phyloP scores from a whole-genome alignment of 768 basidiomycete genomes.

The Sutorius australiensis region DNA sequence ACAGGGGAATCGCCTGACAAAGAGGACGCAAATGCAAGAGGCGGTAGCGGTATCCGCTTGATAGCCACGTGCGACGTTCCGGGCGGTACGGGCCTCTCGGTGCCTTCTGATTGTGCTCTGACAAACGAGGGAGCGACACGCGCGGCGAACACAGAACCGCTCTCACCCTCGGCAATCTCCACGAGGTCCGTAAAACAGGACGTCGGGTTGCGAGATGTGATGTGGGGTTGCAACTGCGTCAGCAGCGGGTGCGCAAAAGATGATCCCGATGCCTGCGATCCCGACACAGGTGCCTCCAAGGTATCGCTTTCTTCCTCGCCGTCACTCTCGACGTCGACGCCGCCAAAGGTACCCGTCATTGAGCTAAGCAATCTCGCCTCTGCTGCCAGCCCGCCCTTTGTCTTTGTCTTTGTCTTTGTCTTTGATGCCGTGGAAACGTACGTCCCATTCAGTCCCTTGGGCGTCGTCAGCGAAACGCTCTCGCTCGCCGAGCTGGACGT shows the following conservation, averaged over 20 bases:
- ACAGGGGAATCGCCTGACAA: slow-evolving; percentile 31
- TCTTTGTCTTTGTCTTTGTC: neutral
- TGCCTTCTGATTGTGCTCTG: neutral
- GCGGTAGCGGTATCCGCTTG: slow-evolving; percentile 62
- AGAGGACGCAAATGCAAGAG: slow-evolving; percentile 29
- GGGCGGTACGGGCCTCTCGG: slow-evolving; percentile 25
- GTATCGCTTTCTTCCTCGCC: slow-evolving; percentile 1
- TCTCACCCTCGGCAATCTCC: slow-evolving; percentile 83
- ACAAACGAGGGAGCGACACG: slow-evolving; percentile 23
- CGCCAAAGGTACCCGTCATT: slow-evolving; percentile 38
- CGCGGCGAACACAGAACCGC: slow-evolving; percentile 62
- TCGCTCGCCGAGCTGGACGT: slow-evolving; percentile 32
- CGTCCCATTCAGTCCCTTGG: slow-evolving; percentile 15
- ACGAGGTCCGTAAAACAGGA: slow-evolving; percentile 62
- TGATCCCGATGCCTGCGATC: neutral
- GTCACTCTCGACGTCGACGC: slow-evolving; percentile 17
- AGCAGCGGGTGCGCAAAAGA: slow-evolving; percentile 23
- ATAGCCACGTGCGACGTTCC: slow-evolving; percentile 60
- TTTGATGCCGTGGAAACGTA: neutral
- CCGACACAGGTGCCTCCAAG: neutral
- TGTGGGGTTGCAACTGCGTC: slow-evolving; percentile 54
- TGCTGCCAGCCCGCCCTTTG: slow-evolving; percentile 17
- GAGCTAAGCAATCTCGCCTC: slow-evolving; percentile 30
- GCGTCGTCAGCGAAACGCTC: slow-evolving; percentile 15
- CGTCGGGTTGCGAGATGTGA: slow-evolving; percentile 63